phyloP scores from a whole-genome alignment of 192 early-diverging fungal species.

The Coemansia sp. region DNA sequence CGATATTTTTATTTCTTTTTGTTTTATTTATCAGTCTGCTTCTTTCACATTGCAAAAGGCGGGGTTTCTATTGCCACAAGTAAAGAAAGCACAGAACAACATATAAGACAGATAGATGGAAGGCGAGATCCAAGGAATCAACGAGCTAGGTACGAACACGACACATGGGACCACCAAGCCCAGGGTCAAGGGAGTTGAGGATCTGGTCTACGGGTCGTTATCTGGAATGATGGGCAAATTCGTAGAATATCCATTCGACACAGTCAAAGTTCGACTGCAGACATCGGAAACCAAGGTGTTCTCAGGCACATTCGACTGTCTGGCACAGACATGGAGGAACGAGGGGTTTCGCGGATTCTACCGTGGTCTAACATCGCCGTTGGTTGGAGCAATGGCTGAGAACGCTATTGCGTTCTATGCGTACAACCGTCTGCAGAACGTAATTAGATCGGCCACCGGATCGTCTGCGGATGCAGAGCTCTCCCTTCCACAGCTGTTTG shows the following conservation, averaged over 20 bases:
- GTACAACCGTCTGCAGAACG: conserved; percentile 80
- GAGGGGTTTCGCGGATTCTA: conserved; percentile 88
- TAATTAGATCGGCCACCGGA: conserved; percentile 53
- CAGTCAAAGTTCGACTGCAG: conserved; percentile 92
- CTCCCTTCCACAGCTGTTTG: conserved; percentile 66
- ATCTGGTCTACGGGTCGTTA: conserved; percentile 56
- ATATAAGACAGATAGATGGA: conserved; percentile 25
- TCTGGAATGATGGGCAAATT: conserved; percentile 90
- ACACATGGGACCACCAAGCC: neutral
- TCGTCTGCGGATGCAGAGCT: conserved; percentile 51
- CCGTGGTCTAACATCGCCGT: conserved; percentile 87
- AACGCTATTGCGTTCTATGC: conserved; percentile 88
- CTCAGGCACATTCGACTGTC: conserved; percentile 79
- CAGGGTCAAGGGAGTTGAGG: conserved; percentile 30
- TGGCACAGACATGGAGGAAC: conserved; percentile 67
- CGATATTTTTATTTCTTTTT: neutral
- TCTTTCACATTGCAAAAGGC: too few relatives aligned
- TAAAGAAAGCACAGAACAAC: neutral
- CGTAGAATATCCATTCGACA: conserved; percentile 96
- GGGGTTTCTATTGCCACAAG: too few relatives aligned
- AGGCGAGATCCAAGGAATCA: conserved; percentile 38
- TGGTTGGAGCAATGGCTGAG: conserved; percentile 93
- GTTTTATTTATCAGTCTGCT: neutral
- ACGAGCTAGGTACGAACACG: conserved; percentile 17
- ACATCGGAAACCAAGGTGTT: conserved; percentile 66